Evolutionary conservation across 257 asterid genomes (phyloP).

Genomic region (Euphrasia confusa): DNA sequence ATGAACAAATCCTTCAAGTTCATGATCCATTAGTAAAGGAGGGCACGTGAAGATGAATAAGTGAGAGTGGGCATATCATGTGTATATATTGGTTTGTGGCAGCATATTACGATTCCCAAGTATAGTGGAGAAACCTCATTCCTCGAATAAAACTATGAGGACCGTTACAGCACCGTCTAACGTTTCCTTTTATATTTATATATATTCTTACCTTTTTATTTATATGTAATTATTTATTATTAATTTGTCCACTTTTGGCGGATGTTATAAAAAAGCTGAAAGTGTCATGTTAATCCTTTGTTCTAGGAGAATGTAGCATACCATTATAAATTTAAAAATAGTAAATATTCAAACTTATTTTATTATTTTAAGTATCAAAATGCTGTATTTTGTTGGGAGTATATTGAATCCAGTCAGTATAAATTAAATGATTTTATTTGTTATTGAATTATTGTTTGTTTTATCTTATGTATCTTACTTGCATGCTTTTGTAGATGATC

Average conservation of each 20-base stretch:
- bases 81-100: conserved; percentile 21
- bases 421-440: too few relatives aligned
- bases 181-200: background rate
- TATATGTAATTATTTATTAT: too few relatives aligned
- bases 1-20: background rate
- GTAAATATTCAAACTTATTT: too few relatives aligned
- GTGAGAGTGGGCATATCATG: conserved; percentile 24
- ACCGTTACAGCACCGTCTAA: conserved; percentile 33
- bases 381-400: too few relatives aligned
- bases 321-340: too few relatives aligned
- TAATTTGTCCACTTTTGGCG: conserved; percentile 9
- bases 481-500: too few relatives aligned
- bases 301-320: conserved; percentile 26
- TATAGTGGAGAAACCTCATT: conserved; percentile 31
- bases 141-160: conserved; percentile 28
- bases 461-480: too few relatives aligned
- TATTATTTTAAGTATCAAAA: too few relatives aligned
- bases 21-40: background rate
- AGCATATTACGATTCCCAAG: conserved; percentile 46
- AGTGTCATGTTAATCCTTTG: conserved; percentile 18
- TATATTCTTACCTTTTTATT: too few relatives aligned
- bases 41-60: conserved; percentile 30
- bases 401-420: too few relatives aligned
- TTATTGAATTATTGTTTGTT: too few relatives aligned
- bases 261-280: background rate